Evolutionary conservation across 2,329 filamentous ascomycete genomes (phyloP).

Genomic region (Exophiala bonariae): DNA sequence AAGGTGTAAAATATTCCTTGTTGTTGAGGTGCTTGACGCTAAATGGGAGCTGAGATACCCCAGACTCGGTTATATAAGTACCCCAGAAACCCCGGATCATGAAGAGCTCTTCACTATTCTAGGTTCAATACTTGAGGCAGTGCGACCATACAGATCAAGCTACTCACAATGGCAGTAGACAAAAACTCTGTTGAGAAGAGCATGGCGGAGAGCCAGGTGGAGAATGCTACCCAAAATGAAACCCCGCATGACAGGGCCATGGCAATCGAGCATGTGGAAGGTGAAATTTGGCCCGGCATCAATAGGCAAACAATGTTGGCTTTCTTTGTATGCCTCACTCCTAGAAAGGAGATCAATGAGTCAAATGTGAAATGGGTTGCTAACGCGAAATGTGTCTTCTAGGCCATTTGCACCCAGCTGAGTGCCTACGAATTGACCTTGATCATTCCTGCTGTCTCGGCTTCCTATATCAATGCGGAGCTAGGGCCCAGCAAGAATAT

Average conservation of each 20-base stretch:
- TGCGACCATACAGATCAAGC: no score
- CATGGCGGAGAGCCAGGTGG: not conserved
- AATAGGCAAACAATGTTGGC: slow-evolving; percentile 11
- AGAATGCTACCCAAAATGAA: not conserved
- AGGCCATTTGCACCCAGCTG: slow-evolving; percentile 17
- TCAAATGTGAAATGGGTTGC: not conserved
- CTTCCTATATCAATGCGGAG: slow-evolving; percentile 13
- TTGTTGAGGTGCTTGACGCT: no score
- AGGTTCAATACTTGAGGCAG: no score
- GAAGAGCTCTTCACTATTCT: no score
- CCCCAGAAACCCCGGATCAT: no score
- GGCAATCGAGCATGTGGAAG: slow-evolving; percentile 16
- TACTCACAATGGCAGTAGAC: no score
- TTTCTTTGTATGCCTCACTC: slow-evolving; percentile 7
- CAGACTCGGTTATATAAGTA: no score
- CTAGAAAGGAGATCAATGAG: not conserved
- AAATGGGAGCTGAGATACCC: no score
- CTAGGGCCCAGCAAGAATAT: slow-evolving; percentile 10
- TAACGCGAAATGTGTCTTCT: not conserved
- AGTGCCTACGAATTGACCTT: slow-evolving; percentile 15
- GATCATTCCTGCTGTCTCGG: slow-evolving; percentile 11
- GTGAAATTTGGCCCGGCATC: slow-evolving; percentile 14
- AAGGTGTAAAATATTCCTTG: no score
- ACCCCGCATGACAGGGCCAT: no score
- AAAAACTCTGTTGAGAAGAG: no score